Evolutionary conservation across 2,329 filamentous ascomycete species (phyloP), one percentile per base, ranked within the genome.

Genomic region (Chrysosphaeria jannelii): DNA sequence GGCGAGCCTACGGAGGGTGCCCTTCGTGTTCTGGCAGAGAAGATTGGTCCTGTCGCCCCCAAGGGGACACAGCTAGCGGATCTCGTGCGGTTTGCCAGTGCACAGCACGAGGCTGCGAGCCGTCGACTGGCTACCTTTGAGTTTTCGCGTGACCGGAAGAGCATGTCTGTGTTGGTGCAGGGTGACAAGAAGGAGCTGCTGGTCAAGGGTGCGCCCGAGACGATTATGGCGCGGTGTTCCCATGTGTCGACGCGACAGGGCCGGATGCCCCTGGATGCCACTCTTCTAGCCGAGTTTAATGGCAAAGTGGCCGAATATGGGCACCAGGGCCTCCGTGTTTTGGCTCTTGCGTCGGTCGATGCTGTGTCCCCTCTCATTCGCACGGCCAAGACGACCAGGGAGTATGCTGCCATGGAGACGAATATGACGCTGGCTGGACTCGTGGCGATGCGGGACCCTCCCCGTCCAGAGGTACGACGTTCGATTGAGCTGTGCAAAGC

Each of bases 91-190:
- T 61, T 69, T 36, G 66, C 76, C 28, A 93, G 78, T 50, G 57
- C 65, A 32, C 66, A 67, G 46, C 91, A 90, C 41, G 79, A 89
- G 47, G 55, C 63, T 33, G 57, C 61, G 33, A 60, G 67, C 23
- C 62, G 64, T 24, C 64, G 70, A 20, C 54, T 90, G 27, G 69
- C 79, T 6, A 90, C 78, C 8, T 97, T 76, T 36, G 85, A 97
- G 42, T 97, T 97, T 47, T 93, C 85, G 2, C 67, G 85, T 35
- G 85, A 97, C 45, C 65, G 85, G 31, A 97, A 97, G 61, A 93
- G 81, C 46, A 97, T 97, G 85, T 97, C 85, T 22, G 88, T 97
- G 17, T 51, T 93, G 28, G 75, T 88, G 30, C 58, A 69, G 32
- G 67, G 59, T 26, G 51, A 54, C 23, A 46, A 20, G 7, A 63